phyloP scores from a whole-genome alignment of 2,329 filamentous ascomycete species.

The Fusarium bactridioides region DNA sequence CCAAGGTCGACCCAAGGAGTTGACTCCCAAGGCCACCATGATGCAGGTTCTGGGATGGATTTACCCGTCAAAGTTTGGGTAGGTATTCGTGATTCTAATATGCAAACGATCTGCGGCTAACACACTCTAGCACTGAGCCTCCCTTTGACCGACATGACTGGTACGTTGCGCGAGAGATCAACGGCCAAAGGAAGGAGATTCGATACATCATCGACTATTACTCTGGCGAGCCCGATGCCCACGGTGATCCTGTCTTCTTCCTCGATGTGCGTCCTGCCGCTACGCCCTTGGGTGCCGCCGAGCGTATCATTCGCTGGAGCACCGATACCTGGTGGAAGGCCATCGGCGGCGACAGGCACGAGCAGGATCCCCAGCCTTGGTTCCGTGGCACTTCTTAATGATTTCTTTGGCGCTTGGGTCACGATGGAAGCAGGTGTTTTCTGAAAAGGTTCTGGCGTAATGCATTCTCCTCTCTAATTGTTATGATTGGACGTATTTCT shows the following conservation, averaged over 20 bases:
- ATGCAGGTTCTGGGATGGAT: constrained; percentile 80
- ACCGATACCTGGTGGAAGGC: constrained; percentile 95
- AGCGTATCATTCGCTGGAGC: constrained; percentile 87
- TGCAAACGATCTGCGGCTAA: constrained; percentile 18
- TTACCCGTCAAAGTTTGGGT: constrained; percentile 83
- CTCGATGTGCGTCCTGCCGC: constrained; percentile 92
- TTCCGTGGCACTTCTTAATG: constrained; percentile 39
- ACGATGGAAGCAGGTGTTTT: constrained; percentile 20
- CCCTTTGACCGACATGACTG: constrained; percentile 98
- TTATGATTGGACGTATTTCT: constrained; percentile 40
- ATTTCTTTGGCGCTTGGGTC: constrained; percentile 22
- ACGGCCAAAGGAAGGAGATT: constrained; percentile 76
- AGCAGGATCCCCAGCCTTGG: constrained; percentile 51
- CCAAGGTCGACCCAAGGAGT: constrained; percentile 85
- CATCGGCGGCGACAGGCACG: constrained; percentile 72
- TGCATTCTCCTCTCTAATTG: constrained; percentile 40
- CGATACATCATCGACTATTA: constrained; percentile 99
- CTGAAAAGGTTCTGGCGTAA: constrained; percentile 6
- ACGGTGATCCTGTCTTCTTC: constrained; percentile 93
- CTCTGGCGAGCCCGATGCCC: constrained; percentile 79
- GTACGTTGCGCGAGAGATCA: constrained; percentile 80
- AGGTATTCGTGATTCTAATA: constrained; percentile 44
- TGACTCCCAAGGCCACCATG: constrained; percentile 91
- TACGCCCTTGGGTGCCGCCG: constrained; percentile 79
- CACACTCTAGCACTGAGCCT: constrained; percentile 69